Evolutionary conservation across 2,329 filamentous ascomycete genomes (phyloP), one percentile per base, ranked within the genome.

Genomic region (Xylaria multiplex): DNA sequence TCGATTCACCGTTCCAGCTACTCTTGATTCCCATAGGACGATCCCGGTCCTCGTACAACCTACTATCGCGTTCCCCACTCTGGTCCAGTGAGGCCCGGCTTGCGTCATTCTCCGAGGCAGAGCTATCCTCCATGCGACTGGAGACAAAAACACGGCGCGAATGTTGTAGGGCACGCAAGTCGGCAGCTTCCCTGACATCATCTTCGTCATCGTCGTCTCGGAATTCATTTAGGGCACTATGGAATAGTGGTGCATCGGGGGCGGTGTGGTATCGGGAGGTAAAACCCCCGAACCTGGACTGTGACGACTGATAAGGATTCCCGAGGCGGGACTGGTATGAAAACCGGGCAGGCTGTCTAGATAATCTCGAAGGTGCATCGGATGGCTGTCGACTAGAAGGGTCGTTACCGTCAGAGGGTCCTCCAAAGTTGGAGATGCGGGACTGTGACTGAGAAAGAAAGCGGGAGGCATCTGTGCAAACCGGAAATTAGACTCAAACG

Each of bases 391-490:
- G 77, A 45, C 69, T 70, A 24, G 77, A 70, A 57, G 76, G 61
- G 19, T 80, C 76, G 61, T 80, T 81, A 69, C 81, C 77, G 63
- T 88, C 88, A 66, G 86, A 80, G 77, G 91, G 87, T 81, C 83
- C 86, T 59, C 60, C 63, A 30, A 93, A 89, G 78, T 83, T 88
- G 72, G 91, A 93, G 75, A 98, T 84, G 69, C 93, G 91, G 68
- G 94, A 97, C 84, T 97, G 94, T 72, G 94, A 97, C 87, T 98
- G 96, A 68, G 94, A 93, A 74, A 99, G 89, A 79, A 99, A 99
- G 73, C 91, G 91, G 72, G 95, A 98, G 75, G 96, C 96, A 90
- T 98, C 96, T 97, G 27, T 8, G 76, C 60, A 59, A 61, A 59
- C 55, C 59, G 40, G 52, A 54, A 8, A 68, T 77, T 60, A 76